phyloP scores from a whole-genome alignment of 1,284 basidiomycete genomes.

The Trichosporon coremiiforme region DNA sequence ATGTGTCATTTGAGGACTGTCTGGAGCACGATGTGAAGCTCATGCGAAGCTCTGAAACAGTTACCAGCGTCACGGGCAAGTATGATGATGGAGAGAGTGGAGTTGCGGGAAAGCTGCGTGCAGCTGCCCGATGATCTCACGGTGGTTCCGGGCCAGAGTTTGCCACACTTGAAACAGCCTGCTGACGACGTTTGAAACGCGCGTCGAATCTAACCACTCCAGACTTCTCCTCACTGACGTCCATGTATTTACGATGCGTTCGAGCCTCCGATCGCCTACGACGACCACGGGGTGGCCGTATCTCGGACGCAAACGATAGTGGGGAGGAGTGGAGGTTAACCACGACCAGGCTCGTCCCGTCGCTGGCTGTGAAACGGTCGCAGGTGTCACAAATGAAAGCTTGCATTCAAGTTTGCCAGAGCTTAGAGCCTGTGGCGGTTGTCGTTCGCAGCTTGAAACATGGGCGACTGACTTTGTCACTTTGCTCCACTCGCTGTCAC shows the following conservation, averaged over 20 bases:
- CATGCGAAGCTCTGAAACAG: background rate
- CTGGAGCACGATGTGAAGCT: background rate
- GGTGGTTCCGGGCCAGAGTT: background rate
- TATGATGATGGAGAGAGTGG: background rate
- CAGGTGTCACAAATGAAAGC: background rate
- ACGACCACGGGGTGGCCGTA: background rate
- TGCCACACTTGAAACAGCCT: background rate
- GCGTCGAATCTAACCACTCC: no score
- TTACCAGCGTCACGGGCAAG: background rate
- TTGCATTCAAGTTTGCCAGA: background rate
- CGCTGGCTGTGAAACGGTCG: background rate
- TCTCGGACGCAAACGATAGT: background rate
- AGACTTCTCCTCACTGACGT: no score
- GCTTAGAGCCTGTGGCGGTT: slow-evolving; percentile 1
- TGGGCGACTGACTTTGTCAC: background rate
- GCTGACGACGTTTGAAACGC: background rate
- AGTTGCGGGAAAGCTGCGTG: background rate
- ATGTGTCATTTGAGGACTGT: background rate
- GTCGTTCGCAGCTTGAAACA: background rate
- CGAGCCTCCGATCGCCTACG: no score
- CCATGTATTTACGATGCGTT: no score
- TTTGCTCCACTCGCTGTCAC: background rate
- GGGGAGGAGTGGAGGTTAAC: no score
- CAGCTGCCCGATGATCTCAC: background rate
- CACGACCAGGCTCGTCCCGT: background rate